phyloP scores from a whole-genome alignment of 108 stramenopile species.

The Pseudonitzschia pungens region DNA sequence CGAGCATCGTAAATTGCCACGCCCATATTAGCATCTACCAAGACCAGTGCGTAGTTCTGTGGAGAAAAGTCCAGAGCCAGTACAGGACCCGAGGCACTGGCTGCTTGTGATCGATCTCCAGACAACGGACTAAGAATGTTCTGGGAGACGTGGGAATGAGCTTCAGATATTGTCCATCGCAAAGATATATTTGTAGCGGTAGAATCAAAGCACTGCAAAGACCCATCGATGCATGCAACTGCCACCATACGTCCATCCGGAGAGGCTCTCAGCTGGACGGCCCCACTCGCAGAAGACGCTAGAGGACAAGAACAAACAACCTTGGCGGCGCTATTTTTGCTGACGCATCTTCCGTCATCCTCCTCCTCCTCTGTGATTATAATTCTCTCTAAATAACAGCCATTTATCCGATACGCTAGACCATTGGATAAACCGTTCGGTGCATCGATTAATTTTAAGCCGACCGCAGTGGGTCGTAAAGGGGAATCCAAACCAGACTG shows the following conservation, averaged over 20 bases:
- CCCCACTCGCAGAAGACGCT: constrained; percentile 22
- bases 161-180: constrained; percentile 48
- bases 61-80: constrained; percentile 46
- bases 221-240: constrained; percentile 52
- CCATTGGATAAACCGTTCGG: constrained; percentile 27
- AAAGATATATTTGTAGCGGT: constrained; percentile 11
- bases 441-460: constrained; percentile 43
- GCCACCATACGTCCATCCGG: constrained; percentile 54
- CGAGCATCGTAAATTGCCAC: constrained; percentile 36
- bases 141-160: constrained; percentile 41
- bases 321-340: not conserved
- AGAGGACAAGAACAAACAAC: constrained; percentile 15
- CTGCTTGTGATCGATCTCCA: constrained; percentile 34
- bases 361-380: constrained; percentile 14
- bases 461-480: constrained; percentile 31
- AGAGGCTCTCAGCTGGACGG: constrained; percentile 37
- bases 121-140: constrained; percentile 17
- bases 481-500: constrained; percentile 10
- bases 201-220: constrained; percentile 58
- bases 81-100: constrained; percentile 48
- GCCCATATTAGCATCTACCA: constrained; percentile 32
- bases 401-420: constrained; percentile 33
- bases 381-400: constrained; percentile 22
- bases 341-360: not conserved
- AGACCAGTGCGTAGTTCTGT: constrained; percentile 29